These are phyloP conservation scores for Daldinia eschscholtzii DNA, from an alignment of 2,329 filamentous ascomycete species.

Conservation along the genomic window DNA sequence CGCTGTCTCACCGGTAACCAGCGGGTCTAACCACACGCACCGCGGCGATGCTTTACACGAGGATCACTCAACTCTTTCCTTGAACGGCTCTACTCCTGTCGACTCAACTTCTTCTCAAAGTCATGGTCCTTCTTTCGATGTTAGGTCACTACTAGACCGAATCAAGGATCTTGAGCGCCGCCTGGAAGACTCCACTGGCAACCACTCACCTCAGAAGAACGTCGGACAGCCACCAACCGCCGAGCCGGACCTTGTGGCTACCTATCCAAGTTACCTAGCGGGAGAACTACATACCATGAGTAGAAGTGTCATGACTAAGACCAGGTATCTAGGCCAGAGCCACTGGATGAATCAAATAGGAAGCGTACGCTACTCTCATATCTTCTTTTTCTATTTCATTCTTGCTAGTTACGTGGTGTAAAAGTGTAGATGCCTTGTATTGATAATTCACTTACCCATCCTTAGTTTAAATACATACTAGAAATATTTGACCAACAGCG, in stretches of 20 bases:
- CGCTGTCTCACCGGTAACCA: slow-evolving; percentile 18
- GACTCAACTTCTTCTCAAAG: slow-evolving; percentile 35
- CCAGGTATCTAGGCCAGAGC: slow-evolving; percentile 61
- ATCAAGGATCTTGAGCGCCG: slow-evolving; percentile 61
- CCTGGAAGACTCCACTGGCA: slow-evolving; percentile 50
- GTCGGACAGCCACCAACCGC: slow-evolving; percentile 8
- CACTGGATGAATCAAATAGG: slow-evolving; percentile 63
- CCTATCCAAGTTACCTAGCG: slow-evolving; percentile 40
- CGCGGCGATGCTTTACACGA: slow-evolving; percentile 31
- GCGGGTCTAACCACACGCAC: slow-evolving; percentile 13
- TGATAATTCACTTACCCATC: slow-evolving; percentile 16
- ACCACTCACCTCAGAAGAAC: slow-evolving; percentile 13
- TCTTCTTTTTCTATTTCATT: slow-evolving; percentile 8
- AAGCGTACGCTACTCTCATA: slow-evolving; percentile 53
- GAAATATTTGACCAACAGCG: slow-evolving; percentile 45
- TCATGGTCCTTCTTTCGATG: slow-evolving; percentile 34
- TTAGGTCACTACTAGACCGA: slow-evolving; percentile 53
- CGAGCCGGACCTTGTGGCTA: slow-evolving; percentile 37
- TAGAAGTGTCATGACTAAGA: slow-evolving; percentile 56
- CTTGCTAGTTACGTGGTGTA: slow-evolving; percentile 6
- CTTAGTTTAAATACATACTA: slow-evolving; percentile 45
- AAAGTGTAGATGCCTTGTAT: background rate
- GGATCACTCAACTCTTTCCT: slow-evolving; percentile 31
- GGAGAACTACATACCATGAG: slow-evolving; percentile 48
- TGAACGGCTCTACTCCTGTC: slow-evolving; percentile 36